Conservation (phyloP, 2,329 filamentous ascomycete genomes). For the Aspergillus bombycis region DNA sequence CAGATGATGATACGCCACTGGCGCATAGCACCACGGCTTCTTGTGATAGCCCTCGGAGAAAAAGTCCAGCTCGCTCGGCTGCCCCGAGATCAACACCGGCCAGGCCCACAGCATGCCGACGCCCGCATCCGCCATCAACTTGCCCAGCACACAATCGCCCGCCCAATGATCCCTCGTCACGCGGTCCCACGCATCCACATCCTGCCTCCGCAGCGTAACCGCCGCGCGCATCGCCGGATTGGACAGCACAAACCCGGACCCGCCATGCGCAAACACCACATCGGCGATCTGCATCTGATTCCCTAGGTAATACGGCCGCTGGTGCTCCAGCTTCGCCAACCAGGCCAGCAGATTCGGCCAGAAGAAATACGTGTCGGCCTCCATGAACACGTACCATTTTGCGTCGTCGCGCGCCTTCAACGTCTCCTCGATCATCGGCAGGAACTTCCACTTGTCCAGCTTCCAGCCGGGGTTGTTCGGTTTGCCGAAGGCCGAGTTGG, state of each 20-base stretch:
- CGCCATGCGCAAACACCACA: constrained; percentile 54
- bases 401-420: constrained; percentile 47
- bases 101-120: constrained; percentile 48
- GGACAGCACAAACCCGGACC: constrained; percentile 56
- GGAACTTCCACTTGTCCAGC: constrained; percentile 61
- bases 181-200: constrained; percentile 46
- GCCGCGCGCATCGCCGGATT: constrained; percentile 47
- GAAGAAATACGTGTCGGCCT: constrained; percentile 60
- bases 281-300: constrained; percentile 55
- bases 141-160: constrained; percentile 52
- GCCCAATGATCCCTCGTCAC: constrained; percentile 49
- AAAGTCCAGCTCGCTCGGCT: constrained; percentile 44
- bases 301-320: constrained; percentile 54
- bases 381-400: constrained; percentile 62
- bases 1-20: constrained; percentile 54
- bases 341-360: constrained; percentile 56
- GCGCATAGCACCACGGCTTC: constrained; percentile 53
- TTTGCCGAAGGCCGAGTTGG: constrained; percentile 39
- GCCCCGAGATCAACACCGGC: constrained; percentile 48
- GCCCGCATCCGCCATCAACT: constrained; percentile 46
- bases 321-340: constrained; percentile 52
- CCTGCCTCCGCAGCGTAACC: constrained; percentile 38
- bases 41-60: constrained; percentile 40
- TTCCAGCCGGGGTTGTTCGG: constrained; percentile 52
- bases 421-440: constrained; percentile 56